Percentiles rank a stretch among this genome's conserved stretches.
Evolutionary conservation across 495 filamentous ascomycete genomes (phyloP).

Genomic region (Echria macrotheca): DNA sequence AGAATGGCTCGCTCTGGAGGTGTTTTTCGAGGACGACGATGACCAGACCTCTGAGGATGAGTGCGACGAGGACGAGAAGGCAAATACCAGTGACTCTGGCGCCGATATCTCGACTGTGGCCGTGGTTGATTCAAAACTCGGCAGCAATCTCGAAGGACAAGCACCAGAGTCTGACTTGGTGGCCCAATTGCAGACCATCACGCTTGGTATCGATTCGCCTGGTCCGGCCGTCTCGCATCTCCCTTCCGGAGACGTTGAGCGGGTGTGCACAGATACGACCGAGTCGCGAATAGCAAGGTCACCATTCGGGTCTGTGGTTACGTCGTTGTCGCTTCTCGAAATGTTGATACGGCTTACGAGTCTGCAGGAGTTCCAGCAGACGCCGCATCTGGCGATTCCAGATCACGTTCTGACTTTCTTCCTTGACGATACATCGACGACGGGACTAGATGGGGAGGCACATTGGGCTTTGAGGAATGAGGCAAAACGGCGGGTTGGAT

Average conservation of each 20-base stretch:
- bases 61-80: constrained; percentile 17
- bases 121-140: background rate
- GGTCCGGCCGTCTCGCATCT: constrained; percentile 13
- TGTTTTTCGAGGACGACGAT: constrained; percentile 61
- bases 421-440: constrained; percentile 73
- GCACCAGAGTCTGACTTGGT: background rate
- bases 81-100: background rate
- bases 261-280: background rate
- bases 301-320: constrained; percentile 54
- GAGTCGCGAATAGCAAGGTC: constrained; percentile 25
- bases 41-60: constrained; percentile 24
- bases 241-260: constrained; percentile 2
- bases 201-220: background rate
- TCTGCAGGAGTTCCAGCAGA: constrained; percentile 95
- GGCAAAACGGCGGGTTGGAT: constrained; percentile 74
- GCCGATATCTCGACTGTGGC: background rate
- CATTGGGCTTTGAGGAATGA: constrained; percentile 66
- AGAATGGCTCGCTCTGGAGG: constrained; percentile 94
- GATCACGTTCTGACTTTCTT: constrained; percentile 95
- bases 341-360: constrained; percentile 87
- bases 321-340: constrained; percentile 88
- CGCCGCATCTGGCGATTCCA: constrained; percentile 85
- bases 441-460: constrained; percentile 63
- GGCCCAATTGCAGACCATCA: background rate
- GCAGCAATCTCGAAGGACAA: background rate